Percentiles rank a stretch among this genome's conserved stretches.
Conservation (phyloP, 441 rosid genomes). For the Cnidoscolus chayamansa region DNA sequence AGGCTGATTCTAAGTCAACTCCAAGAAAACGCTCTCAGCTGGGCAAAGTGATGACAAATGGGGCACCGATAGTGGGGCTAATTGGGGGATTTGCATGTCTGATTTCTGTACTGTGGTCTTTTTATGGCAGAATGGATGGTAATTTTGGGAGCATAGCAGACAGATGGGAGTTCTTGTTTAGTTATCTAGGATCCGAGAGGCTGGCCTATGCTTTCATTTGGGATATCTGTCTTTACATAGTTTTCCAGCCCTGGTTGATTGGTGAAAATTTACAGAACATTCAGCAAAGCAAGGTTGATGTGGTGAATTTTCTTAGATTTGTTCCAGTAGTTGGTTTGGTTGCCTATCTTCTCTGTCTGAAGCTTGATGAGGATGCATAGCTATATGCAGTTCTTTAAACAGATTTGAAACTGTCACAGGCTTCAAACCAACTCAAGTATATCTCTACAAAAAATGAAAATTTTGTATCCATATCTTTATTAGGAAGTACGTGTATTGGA, state of each 20-base stretch:
- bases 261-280: slow-evolving; percentile 72
- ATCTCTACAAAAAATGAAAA: neutral
- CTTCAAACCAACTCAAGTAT: neutral
- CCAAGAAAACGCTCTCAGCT: slow-evolving; percentile 53
- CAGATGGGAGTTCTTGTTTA: slow-evolving; percentile 60
- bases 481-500: neutral
- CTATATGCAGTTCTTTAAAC: neutral
- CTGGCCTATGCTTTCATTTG: slow-evolving; percentile 86
- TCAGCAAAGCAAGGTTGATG: slow-evolving; percentile 39
- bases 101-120: slow-evolving; percentile 62
- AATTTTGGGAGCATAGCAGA: slow-evolving; percentile 57
- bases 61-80: slow-evolving; percentile 69
- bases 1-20: slow-evolving; percentile 34
- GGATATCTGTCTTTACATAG: slow-evolving; percentile 55
- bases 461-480: slow-evolving; percentile 1
- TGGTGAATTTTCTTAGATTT: slow-evolving; percentile 65
- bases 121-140: slow-evolving; percentile 64
- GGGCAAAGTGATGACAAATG: slow-evolving; percentile 63
- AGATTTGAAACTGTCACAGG: neutral
- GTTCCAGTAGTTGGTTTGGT: slow-evolving; percentile 76
- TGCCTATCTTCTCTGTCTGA: slow-evolving; percentile 60
- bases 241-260: slow-evolving; percentile 93
- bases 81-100: slow-evolving; percentile 58
- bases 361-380: slow-evolving; percentile 43
- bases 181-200: slow-evolving; percentile 84